phyloP scores from a whole-genome alignment of 2,329 filamentous ascomycete species.

The Scedosporium minutisporum region DNA sequence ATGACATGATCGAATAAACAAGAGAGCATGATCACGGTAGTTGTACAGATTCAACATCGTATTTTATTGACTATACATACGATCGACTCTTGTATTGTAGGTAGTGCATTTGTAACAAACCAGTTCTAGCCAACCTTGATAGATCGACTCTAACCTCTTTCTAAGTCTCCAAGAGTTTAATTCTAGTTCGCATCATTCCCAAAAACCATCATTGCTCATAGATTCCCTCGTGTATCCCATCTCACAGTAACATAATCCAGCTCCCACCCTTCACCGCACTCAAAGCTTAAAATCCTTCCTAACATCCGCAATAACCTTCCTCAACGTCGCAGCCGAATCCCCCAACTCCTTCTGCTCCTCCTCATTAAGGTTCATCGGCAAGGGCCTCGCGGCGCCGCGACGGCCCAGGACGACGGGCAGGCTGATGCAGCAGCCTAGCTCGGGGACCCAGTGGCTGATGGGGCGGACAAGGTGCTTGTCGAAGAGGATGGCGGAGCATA shows the following conservation, averaged over 20 bases:
- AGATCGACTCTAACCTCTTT: neutral
- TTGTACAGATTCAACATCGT: too few species aligned
- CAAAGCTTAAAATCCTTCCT: constrained; percentile 2
- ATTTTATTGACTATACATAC: too few species aligned
- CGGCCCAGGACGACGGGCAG: constrained; percentile 5
- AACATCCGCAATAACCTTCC: constrained; percentile 4
- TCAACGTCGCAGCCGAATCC: neutral
- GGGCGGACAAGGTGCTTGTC: constrained; percentile 7
- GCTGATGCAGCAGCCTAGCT: constrained; percentile 5
- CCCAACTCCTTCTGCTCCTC: neutral
- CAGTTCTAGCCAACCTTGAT: too few species aligned
- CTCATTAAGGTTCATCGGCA: neutral
- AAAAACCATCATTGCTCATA: neutral
- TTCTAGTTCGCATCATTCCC: too few species aligned
- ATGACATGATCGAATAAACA: too few species aligned
- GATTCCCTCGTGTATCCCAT: neutral
- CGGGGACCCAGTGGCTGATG: constrained; percentile 6
- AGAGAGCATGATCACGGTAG: too few species aligned
- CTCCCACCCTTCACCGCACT: neutral
- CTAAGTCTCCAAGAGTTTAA: neutral
- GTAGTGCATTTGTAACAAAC: too few species aligned
- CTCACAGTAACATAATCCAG: neutral
- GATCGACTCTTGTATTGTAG: too few species aligned
- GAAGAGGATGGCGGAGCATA: constrained; percentile 7
- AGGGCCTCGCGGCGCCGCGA: neutral